These are phyloP conservation scores for Quercus bicolor DNA, from an alignment of 306 rosid genomes.

Conservation along the genomic window DNA sequence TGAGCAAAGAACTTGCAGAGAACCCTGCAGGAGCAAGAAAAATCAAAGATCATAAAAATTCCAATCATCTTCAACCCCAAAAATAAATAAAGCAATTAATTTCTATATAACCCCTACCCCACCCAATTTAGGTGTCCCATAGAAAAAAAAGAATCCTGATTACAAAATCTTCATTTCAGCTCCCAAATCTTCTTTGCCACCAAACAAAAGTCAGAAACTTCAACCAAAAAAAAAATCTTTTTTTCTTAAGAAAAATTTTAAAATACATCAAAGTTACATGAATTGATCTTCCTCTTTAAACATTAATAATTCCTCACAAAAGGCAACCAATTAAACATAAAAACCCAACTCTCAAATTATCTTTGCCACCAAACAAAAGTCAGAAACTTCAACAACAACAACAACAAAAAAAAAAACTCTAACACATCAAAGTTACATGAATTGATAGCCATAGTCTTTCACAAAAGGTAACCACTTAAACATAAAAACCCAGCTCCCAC, in stretches of 20 bases:
- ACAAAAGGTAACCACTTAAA: not conserved
- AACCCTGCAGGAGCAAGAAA: slow-evolving; percentile 50
- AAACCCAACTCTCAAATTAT: not conserved
- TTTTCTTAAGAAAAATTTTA: too few species aligned
- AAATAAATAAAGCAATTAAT: not conserved
- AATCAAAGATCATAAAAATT: slow-evolving; percentile 1
- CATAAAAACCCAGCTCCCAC: not conserved
- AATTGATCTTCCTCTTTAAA: not conserved
- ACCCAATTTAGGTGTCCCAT: too few species aligned
- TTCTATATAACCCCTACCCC: too few species aligned
- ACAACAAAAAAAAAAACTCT: too few species aligned
- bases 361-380: not conserved
- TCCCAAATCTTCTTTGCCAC: not conserved
- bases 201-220: not conserved
- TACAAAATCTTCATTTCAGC: not conserved
- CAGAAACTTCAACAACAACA: not conserved
- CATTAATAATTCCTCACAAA: not conserved
- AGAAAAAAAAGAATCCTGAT: not conserved
- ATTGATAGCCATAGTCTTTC: not conserved
- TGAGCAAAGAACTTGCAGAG: slow-evolving; percentile 95
- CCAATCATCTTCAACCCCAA: slow-evolving; percentile 8
- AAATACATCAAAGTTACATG: too few species aligned
- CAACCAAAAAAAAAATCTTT: too few species aligned
- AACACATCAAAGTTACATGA: too few species aligned
- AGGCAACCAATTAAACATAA: not conserved